Percentiles rank a stretch among this genome's conserved stretches.
These are phyloP conservation scores for Ogataea paradorogensis DNA, from an alignment of 805 yeast species.

Conservation along the genomic window DNA sequence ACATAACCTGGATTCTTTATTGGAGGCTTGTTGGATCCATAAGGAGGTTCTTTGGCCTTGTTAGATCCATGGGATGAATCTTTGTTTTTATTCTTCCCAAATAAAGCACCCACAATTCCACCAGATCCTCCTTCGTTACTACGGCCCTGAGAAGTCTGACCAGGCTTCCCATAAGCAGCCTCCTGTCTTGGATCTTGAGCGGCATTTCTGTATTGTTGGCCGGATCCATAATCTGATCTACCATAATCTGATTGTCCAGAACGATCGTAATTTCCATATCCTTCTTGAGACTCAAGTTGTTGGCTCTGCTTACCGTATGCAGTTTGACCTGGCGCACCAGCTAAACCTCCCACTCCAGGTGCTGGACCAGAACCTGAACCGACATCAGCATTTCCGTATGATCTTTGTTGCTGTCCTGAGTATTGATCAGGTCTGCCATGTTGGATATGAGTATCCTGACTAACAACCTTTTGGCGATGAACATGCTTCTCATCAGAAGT, in stretches of 20 bases:
- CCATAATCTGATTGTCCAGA: background rate
- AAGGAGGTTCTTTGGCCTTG: no score
- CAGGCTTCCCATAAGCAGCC: no score
- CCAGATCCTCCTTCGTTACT: conserved; percentile 1
- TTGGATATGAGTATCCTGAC: background rate
- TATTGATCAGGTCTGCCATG: background rate
- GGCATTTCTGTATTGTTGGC: background rate
- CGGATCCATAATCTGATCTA: background rate
- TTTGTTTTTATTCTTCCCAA: no score
- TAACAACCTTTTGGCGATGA: background rate
- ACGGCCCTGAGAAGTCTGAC: no score
- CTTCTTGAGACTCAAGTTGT: conserved; percentile 2
- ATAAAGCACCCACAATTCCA: background rate
- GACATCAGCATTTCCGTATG: background rate
- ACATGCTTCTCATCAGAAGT: background rate
- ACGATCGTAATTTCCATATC: background rate
- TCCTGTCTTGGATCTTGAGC: background rate
- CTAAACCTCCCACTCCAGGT: conserved; percentile 7
- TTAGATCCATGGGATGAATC: no score
- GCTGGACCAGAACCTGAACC: conserved; percentile 13
- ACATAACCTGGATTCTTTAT: conserved; percentile 3
- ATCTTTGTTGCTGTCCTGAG: no score
- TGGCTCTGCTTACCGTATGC: background rate
- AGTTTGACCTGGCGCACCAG: conserved; percentile 6
- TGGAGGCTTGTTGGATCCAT: background rate